These are phyloP conservation scores for Oldenlandia corymbosa DNA, from an alignment of 257 asterid species.

Conservation along the genomic window DNA sequence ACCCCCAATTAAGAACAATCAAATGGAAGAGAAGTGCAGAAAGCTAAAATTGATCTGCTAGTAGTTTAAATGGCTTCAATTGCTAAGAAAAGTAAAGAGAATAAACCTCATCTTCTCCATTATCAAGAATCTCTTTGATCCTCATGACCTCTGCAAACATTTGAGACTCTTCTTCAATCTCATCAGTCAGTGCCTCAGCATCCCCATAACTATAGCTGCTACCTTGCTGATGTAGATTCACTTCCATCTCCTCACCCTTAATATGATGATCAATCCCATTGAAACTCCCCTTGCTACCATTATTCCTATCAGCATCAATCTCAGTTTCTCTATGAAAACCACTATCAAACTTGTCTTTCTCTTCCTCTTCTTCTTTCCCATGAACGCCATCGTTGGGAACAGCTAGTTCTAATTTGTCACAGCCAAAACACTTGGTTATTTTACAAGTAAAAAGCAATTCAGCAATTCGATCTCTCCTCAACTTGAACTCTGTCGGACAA, in stretches of 20 bases:
- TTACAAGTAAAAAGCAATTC: slow-evolving; percentile 78
- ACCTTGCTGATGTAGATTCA: slow-evolving; percentile 41
- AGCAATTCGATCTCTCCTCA: slow-evolving; percentile 80
- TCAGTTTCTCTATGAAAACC: slow-evolving; percentile 23
- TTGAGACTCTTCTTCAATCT: slow-evolving; percentile 68
- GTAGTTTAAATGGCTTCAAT: not conserved
- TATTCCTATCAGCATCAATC: slow-evolving; percentile 40
- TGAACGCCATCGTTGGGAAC: slow-evolving; percentile 42
- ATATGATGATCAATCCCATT: slow-evolving; percentile 34
- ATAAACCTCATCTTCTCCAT: slow-evolving; percentile 56
- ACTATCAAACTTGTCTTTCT: slow-evolving; percentile 36
- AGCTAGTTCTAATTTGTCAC: slow-evolving; percentile 57
- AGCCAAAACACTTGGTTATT: slow-evolving; percentile 61
- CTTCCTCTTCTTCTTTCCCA: slow-evolving; percentile 6
- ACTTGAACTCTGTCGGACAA: slow-evolving; percentile 69
- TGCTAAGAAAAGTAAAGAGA: slow-evolving; percentile 2
- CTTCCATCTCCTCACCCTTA: slow-evolving; percentile 29
- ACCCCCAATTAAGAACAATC: not conserved
- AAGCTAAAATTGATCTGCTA: slow-evolving; percentile 7
- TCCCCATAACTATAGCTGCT: slow-evolving; percentile 56
- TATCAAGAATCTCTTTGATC: slow-evolving; percentile 66
- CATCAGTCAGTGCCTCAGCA: slow-evolving; percentile 88
- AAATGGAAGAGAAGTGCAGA: not conserved
- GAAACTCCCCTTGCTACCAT: slow-evolving; percentile 58
- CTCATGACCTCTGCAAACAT: slow-evolving; percentile 59